A percentile compares a stretch with the other conserved stretches of the same genome.
These are phyloP conservation scores for Vigna hirtella DNA, from an alignment of 306 rosid species.

Conservation along the genomic window DNA sequence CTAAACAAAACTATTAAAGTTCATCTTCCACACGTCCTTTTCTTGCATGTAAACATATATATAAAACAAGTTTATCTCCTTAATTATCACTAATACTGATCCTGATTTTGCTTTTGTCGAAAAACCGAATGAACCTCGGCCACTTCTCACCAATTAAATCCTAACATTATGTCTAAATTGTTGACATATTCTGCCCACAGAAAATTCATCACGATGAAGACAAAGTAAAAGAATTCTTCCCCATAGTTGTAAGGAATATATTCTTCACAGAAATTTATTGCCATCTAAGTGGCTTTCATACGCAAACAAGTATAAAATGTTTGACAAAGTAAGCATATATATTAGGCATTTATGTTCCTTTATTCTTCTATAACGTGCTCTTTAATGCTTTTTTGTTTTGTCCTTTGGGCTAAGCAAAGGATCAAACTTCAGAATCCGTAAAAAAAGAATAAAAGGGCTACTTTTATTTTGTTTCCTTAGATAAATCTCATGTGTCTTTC, in stretches of 20 bases:
- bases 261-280: conserved; percentile 37
- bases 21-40: no score
- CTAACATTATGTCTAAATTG: no score
- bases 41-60: no score
- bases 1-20: no score
- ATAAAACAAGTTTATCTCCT: no score
- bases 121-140: no score
- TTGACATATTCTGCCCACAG: not conserved
- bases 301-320: conserved; percentile 21
- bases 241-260: conserved; percentile 40
- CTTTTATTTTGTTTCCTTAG: conserved; percentile 20
- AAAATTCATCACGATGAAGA: conserved; percentile 20
- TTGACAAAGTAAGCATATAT: conserved; percentile 36
- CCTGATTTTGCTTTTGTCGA: no score
- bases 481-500: conserved; percentile 7
- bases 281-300: conserved; percentile 36
- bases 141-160: no score
- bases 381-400: conserved; percentile 16
- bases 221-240: conserved; percentile 32
- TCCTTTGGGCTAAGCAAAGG: conserved; percentile 49
- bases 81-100: no score
- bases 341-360: conserved; percentile 18
- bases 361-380: conserved; percentile 18
- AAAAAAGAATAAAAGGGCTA: conserved; percentile 13
- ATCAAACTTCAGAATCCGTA: conserved; percentile 35